Base-by-base conservation (phyloP, 176 grass and related monocot species). In the Triticum monococcum region DNA sequence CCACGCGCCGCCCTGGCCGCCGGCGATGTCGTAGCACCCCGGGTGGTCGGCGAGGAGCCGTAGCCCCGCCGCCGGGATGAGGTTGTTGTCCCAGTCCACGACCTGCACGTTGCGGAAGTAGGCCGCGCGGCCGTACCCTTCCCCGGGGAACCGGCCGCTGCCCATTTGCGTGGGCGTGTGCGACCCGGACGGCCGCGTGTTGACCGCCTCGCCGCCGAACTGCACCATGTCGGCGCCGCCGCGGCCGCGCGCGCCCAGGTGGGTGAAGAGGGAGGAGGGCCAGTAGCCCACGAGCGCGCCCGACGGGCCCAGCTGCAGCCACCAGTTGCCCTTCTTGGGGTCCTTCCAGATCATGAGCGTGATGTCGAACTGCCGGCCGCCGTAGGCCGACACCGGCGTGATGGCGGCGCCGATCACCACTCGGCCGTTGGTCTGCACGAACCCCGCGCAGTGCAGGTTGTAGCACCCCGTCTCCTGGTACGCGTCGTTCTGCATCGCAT, bases 131-230 rank as follows among this genome's bases (percentile, higher is more conserved):
- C 61, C 45, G 85, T 92, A 93, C 0, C 89, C 91, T 3, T 95
- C 95, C 8, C 77, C 48, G 1, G 95, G 68, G 87, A 93, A 95
- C 30, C 89, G 67, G 2, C 95, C 93, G 28, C 88, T 92, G 17
- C 95, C 95, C 95, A 98, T 98, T 85, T 95, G 93, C 9, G 95
- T 98, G 11, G 89, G 59, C 48, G 95, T 95, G 88, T 98, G 93
- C 18, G 72, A 77, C 22, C 93, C 91, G 1, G 87, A 81, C 16
- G 85, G 91, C 20, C 80, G 91, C 41, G 86, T 83, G 88, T 97
- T 94, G 9, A 92, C 93, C 5, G 91, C 88, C 93, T 98, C 95
- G 28, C 95, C 95, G 30, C 95, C 95, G 33, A 95, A 98, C 76
- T 95, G 95, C 80, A 91, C 91, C 96, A 98, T 98, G 83, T 86